These are phyloP conservation scores for Pascua guehoae DNA, from an alignment of 1,284 basidiomycete genomes.

Conservation along the genomic window DNA sequence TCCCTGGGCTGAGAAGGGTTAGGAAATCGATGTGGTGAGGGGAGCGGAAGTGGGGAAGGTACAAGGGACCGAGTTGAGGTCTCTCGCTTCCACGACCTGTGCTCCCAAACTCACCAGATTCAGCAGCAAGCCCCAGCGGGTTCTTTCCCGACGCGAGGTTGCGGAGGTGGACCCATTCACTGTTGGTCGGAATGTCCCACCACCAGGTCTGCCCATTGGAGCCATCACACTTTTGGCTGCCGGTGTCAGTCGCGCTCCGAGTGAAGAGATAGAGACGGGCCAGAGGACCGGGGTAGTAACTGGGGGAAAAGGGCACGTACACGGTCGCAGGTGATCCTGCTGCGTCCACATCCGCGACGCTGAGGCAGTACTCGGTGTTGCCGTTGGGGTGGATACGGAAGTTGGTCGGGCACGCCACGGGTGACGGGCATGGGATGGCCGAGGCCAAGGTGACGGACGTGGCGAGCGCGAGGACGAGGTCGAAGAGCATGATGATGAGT, in stretches of 20 bases:
- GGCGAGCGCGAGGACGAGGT: not conserved
- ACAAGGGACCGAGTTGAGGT: too few species aligned
- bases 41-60: too few species aligned
- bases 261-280: not conserved
- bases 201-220: slow-evolving; percentile 5
- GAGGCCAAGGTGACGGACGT: not conserved
- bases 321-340: not conserved
- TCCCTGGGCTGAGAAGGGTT: not conserved
- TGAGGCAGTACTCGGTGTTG: slow-evolving; percentile 4
- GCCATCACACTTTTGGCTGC: not conserved
- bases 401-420: not conserved
- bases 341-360: not conserved
- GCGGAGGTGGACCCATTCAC: slow-evolving; percentile 4
- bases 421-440: not conserved
- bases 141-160: not conserved
- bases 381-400: slow-evolving; percentile 11
- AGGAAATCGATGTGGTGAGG: not conserved
- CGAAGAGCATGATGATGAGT: too few species aligned
- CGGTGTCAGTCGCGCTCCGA: not conserved
- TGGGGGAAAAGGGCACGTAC: not conserved
- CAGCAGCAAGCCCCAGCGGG: slow-evolving; percentile 4
- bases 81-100: not conserved
- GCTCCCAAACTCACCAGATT: slow-evolving; percentile 1
- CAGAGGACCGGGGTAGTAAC: too few species aligned
- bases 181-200: slow-evolving; percentile 1